Base-by-base conservation (phyloP, 148 eudicot species). In the Persicaria maculosa region DNA sequence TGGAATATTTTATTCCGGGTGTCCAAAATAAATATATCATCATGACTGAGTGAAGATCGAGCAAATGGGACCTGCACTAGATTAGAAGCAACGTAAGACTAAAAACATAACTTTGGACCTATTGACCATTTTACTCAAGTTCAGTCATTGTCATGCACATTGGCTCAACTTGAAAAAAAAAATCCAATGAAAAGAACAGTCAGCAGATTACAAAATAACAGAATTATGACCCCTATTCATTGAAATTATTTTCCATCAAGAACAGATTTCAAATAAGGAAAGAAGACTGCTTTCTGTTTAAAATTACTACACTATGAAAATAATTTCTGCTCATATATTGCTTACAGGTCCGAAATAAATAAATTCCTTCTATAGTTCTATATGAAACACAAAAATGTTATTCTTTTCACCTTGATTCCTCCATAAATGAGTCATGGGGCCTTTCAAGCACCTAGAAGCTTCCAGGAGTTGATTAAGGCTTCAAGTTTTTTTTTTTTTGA, bases 1-100 rank as follows among this genome's bases (percentile, higher is more conserved):
- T 92, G 99, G 71, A 87, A 96, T 53, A 96, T 90, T 86, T 96
- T 92, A 46, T 81, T 84, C 79, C 83, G 81, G 36, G 97, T 96
- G 78, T 96, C 99, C 76, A 96, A 84, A 67, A 96, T 82, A 79
- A 92, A 96, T 72, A 96, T 93, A 83, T 92, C 97, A 80, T 92
- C 97, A 61, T 96, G 99, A 86, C 84, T 92, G 80, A 96, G 92
- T 19, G 97, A 86, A 36, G 99, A 89, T 74, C 99, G 91, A 76
- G 90, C 84, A 85, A 91, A 96, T 81, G 89, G 85, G 73, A 96
- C 94, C 99, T 96, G 96, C 53, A 65, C 40, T 17, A 65, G 73
- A 68, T 65, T 9, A 44, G 12, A 15, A 74, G 50, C 20, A 55
- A 40, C 36, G n/a, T 71, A 47, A 71, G 73, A 53, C 50, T 31